These are phyloP conservation scores for Larix kaempferi DNA, from an alignment of 75 land plant genomes.

Conservation along the genomic window DNA sequence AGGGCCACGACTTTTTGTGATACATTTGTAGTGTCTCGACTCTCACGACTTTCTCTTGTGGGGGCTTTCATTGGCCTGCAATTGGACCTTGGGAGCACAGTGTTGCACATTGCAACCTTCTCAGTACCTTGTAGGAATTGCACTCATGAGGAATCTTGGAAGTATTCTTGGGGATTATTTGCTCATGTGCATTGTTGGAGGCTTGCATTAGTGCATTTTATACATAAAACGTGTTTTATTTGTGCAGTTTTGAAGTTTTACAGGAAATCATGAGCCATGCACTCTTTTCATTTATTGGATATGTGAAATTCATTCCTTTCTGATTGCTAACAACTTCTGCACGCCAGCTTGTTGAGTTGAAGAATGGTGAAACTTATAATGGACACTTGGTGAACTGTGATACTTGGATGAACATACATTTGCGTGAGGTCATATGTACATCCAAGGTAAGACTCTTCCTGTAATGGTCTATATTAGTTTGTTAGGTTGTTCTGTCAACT, in stretches of 20 bases:
- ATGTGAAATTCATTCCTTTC: background rate
- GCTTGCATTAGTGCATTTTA: background rate
- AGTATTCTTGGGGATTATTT: too few species aligned
- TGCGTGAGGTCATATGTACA: slow-evolving; percentile 97
- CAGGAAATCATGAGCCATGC: background rate
- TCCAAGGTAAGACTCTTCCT: slow-evolving; percentile 62
- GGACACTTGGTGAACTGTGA: slow-evolving; percentile 99
- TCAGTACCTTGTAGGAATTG: too few species aligned
- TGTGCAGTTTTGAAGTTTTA: background rate
- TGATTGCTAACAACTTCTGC: background rate
- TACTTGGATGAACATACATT: slow-evolving; percentile 99
- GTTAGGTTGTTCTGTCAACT: slow-evolving; percentile 6
- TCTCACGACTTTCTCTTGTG: too few species aligned
- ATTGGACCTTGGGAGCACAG: too few species aligned
- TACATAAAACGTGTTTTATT: background rate
- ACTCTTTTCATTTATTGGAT: background rate
- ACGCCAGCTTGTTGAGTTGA: slow-evolving; percentile 86
- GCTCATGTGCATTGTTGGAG: background rate
- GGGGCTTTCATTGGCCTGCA: too few species aligned
- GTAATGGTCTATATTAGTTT: background rate
- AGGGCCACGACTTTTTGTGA: too few species aligned
- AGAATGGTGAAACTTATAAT: slow-evolving; percentile 99
- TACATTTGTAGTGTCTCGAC: too few species aligned
- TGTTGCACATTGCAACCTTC: too few species aligned
- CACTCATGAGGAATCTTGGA: too few species aligned